Evolutionary conservation across 805 yeast genomes (phyloP), one percentile per base, ranked within the genome.

Genomic region (Candida ovalis): DNA sequence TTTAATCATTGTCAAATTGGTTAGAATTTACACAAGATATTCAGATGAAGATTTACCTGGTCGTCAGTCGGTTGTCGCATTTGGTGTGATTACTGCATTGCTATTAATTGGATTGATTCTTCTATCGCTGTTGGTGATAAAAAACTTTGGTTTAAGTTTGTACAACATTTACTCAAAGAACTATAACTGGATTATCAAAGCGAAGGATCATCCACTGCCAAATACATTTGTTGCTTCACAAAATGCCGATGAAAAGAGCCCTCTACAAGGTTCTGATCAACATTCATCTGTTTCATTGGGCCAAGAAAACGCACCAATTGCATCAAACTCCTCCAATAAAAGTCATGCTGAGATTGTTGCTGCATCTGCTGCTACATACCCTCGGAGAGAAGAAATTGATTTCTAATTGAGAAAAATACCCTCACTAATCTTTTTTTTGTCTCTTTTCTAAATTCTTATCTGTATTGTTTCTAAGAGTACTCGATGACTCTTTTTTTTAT

Each of bases 1-100:
- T 2, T 74, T 72, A 50, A 70, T 73, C 7, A 47, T 72, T 19
- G 71, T 71, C 60, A 74, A 74, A 52, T 58, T 70, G 45, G 61
- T 71, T 35, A 51, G 76, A 42, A 53, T 73, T 40, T 72, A 60
- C 56, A 49, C 53, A 8, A 48, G 51, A 25, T 43, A 46, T 35
- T 63, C 71, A 9, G 63, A 63, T 17, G 33, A 38, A 52, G 68
- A 67, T 50, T 63, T 73, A 52, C 74, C 76, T 0, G 77, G 77
- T 10, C 59, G 75, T 38, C 67, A 62, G 37, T 73, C 77, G 7
- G 64, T 74, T 15, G 60, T 71, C 15, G 61, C 71, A 0, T 74
- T 73, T 53, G 76, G 74, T 5, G 66, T 66, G 7, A 61, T 73
- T 21, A 67, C 76, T 1, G 50, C 67, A 12, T 50, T 66, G 1